These are phyloP conservation scores for Beta corolliflora DNA, from an alignment of 179 eudicot genomes.

Conservation along the genomic window DNA sequence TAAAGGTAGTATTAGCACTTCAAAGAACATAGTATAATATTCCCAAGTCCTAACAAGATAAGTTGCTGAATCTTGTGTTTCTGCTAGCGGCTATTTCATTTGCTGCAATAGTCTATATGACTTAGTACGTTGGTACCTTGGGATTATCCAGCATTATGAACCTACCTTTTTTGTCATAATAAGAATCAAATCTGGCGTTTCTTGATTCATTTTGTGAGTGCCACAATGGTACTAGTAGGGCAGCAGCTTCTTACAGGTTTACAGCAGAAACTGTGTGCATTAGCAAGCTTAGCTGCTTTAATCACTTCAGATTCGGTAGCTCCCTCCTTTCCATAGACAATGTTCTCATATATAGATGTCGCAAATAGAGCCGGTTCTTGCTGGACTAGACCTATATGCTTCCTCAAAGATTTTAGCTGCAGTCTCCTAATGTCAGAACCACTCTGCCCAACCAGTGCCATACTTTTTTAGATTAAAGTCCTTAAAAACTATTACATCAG, in stretches of 20 bases:
- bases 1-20: neutral
- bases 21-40: neutral
- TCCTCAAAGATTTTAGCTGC: slow-evolving; percentile 76
- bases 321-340: too few species aligned
- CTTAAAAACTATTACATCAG: slow-evolving; percentile 68
- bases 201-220: too few species aligned
- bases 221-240: too few species aligned
- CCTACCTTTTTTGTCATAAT: too few species aligned
- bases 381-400: slow-evolving; percentile 85
- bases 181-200: too few species aligned
- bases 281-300: too few species aligned
- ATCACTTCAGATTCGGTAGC: too few species aligned
- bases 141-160: neutral
- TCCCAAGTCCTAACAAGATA: neutral
- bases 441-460: slow-evolving; percentile 95
- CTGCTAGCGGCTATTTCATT: neutral
- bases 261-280: too few species aligned
- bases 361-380: slow-evolving; percentile 58
- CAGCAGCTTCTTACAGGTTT: too few species aligned
- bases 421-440: slow-evolving; percentile 87
- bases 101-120: neutral
- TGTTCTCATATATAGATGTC: too few species aligned
- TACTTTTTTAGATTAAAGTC: slow-evolving; percentile 69
- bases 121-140: neutral
- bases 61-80: neutral